Evolutionary conservation across 305 asterid genomes (phyloP).

Genomic region (Fraxinus latifolia): DNA sequence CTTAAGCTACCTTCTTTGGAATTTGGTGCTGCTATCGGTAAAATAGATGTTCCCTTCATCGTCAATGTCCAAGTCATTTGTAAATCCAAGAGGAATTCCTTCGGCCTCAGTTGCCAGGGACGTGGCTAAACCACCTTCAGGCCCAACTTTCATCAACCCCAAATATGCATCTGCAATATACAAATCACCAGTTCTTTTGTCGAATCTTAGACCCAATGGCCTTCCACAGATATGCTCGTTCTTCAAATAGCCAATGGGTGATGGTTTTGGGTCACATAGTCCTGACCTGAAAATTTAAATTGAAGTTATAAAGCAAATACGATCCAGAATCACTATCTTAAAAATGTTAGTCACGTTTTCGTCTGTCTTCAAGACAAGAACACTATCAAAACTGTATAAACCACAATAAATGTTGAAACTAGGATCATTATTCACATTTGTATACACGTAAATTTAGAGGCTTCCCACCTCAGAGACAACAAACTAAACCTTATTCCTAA

Average conservation of each 20-base stretch:
- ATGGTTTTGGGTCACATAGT: slow-evolving; percentile 64
- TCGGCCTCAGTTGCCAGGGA: slow-evolving; percentile 67
- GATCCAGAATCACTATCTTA: neutral
- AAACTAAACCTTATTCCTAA: neutral
- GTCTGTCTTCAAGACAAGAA: neutral
- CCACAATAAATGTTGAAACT: neutral
- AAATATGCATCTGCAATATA: slow-evolving; percentile 93
- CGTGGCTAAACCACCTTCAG: slow-evolving; percentile 86
- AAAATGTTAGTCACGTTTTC: neutral
- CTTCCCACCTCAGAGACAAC: neutral
- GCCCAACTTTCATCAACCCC: slow-evolving; percentile 90
- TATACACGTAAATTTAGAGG: neutral
- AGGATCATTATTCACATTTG: neutral
- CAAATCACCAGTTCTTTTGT: slow-evolving; percentile 68
- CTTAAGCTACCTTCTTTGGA: slow-evolving; percentile 60
- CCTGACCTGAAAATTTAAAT: slow-evolving; percentile 49
- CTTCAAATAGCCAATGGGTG: slow-evolving; percentile 51
- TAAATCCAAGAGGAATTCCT: slow-evolving; percentile 72
- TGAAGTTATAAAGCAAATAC: neutral
- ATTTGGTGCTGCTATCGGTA: slow-evolving; percentile 82
- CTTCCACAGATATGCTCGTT: slow-evolving; percentile 94
- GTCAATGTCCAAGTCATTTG: slow-evolving; percentile 81
- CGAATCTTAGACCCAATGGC: slow-evolving; percentile 86
- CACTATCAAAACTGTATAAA: neutral
- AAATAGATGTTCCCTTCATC: slow-evolving; percentile 76